A percentile compares a stretch with the other conserved stretches of the same genome.
These are phyloP conservation scores for Taiwanofungus camphoratus DNA, from an alignment of 1,284 basidiomycete genomes.

Conservation along the genomic window DNA sequence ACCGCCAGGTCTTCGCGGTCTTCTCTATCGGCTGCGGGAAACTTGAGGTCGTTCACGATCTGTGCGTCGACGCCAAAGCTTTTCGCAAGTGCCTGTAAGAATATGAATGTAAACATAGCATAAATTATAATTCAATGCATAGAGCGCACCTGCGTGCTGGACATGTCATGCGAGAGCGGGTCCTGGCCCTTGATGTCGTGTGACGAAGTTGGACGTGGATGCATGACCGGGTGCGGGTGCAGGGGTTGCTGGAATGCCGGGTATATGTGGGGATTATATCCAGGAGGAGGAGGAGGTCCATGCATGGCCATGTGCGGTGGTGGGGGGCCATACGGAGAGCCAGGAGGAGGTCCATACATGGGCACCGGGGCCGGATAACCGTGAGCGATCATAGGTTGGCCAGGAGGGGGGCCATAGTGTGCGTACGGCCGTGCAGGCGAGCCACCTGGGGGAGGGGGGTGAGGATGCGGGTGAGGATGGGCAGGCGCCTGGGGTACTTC, in stretches of 20 bases:
- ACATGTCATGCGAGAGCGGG: slow-evolving; percentile 71
- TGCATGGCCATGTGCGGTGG: slow-evolving; percentile 40
- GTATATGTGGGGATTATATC: slow-evolving; percentile 47
- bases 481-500: slow-evolving; percentile 26
- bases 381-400: too few relatives aligned
- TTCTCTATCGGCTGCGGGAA: slow-evolving; percentile 54
- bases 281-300: slow-evolving; percentile 40
- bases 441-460: slow-evolving; percentile 22
- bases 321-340: slow-evolving; percentile 24
- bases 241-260: slow-evolving; percentile 47
- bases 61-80: slow-evolving; percentile 69
- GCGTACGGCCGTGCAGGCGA: slow-evolving; percentile 21
- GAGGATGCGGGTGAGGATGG: slow-evolving; percentile 25
- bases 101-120: slow-evolving; percentile 5
- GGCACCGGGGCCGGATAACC: too few relatives aligned
- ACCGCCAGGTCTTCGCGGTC: slow-evolving; percentile 73
- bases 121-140: not conserved
- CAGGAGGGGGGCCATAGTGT: slow-evolving; percentile 32
- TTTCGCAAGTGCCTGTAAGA: slow-evolving; percentile 58
- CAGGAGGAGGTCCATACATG: too few relatives aligned
- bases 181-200: slow-evolving; percentile 63
- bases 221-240: slow-evolving; percentile 28
- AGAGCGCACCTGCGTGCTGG: slow-evolving; percentile 49
- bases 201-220: slow-evolving; percentile 26
- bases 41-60: slow-evolving; percentile 59